Evolutionary conservation across 1,284 basidiomycete species (phyloP).

Genomic region (Exsudoporus floridanus): DNA sequence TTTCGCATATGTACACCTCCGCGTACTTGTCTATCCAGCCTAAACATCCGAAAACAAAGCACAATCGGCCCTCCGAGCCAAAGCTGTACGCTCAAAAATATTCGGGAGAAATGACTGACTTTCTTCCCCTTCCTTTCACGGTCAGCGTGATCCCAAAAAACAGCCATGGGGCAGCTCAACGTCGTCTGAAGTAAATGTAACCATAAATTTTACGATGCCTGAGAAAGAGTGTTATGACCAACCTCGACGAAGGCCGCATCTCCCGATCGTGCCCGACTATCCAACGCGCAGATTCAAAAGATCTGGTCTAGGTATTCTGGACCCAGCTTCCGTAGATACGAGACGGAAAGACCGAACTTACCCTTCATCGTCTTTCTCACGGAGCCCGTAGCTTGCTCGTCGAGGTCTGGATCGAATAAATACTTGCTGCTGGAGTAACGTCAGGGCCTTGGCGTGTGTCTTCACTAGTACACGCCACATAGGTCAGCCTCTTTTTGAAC

Average conservation of each 20-base stretch:
- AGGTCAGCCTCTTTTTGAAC: background rate
- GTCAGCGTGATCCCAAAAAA: conserved; percentile 63
- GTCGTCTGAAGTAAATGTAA: conserved; percentile 92
- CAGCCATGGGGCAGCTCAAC: conserved; percentile 81
- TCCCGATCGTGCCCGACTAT: too few relatives aligned
- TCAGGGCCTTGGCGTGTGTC: conserved; percentile 90
- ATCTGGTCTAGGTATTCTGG: conserved; percentile 77
- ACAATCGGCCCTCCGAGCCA: too few relatives aligned
- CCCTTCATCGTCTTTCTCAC: conserved; percentile 78
- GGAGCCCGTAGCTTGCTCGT: conserved; percentile 51
- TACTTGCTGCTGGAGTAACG: conserved; percentile 71
- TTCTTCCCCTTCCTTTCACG: conserved; percentile 56
- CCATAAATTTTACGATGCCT: background rate
- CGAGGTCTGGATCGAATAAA: too few relatives aligned
- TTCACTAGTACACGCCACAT: conserved; percentile 38
- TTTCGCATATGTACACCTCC: too few relatives aligned
- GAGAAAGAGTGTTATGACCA: background rate
- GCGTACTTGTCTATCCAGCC: too few relatives aligned
- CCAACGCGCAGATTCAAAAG: too few relatives aligned
- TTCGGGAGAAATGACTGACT: conserved; percentile 39
- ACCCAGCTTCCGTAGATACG: conserved; percentile 87
- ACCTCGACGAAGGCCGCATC: too few relatives aligned
- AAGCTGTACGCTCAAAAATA: background rate
- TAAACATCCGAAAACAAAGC: too few relatives aligned
- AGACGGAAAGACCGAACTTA: conserved; percentile 80